Conservation (phyloP, 2,329 filamentous ascomycete species). For the Fusarium papillatum region DNA sequence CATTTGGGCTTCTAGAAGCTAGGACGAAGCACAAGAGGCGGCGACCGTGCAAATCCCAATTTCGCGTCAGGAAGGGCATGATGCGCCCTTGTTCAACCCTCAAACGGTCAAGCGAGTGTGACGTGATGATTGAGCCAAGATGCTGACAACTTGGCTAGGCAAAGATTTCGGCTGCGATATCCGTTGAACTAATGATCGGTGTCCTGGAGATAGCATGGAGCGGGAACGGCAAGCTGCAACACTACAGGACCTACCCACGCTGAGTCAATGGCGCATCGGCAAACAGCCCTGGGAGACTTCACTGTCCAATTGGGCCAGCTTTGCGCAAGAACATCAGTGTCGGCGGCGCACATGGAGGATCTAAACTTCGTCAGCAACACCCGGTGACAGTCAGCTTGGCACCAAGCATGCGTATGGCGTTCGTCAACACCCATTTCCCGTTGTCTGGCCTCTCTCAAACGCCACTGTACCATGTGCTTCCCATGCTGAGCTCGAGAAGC, state of each 20-base stretch:
- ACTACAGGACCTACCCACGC: not conserved
- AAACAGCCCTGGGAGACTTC: conserved; percentile 5
- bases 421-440: conserved; percentile 15
- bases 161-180: conserved; percentile 29
- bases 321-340: not conserved
- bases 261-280: not conserved
- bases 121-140: conserved; percentile 32
- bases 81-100: conserved; percentile 6
- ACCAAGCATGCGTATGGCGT: conserved; percentile 26
- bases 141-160: conserved; percentile 19
- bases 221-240: conserved; percentile 16
- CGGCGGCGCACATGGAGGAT: not conserved
- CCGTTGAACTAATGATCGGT: conserved; percentile 26
- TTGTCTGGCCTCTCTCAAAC: conserved; percentile 9
- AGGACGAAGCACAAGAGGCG: conserved; percentile 24
- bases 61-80: conserved; percentile 33
- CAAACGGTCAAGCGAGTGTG: conserved; percentile 21
- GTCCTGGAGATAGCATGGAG: conserved; percentile 28
- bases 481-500: conserved; percentile 7
- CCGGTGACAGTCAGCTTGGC: not conserved
- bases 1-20: conserved; percentile 46
- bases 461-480: conserved; percentile 9
- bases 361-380: conserved; percentile 2
- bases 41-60: conserved; percentile 39
- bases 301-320: not conserved